These are phyloP conservation scores for Boletus hoseneyae DNA, from an alignment of 1,284 basidiomycete genomes.

Conservation along the genomic window DNA sequence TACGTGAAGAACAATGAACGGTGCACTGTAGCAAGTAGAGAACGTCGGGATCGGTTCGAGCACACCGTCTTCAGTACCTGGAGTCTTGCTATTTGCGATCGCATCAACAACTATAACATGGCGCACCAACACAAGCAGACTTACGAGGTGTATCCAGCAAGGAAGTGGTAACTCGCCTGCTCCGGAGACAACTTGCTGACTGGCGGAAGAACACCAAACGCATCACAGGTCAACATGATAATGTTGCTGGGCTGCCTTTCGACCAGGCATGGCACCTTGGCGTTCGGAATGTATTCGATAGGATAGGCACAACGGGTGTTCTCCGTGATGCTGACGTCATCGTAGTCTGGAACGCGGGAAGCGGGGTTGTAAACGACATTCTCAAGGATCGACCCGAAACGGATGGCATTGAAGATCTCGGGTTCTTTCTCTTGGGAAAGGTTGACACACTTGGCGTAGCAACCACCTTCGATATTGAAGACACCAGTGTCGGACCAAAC, in stretches of 20 bases:
- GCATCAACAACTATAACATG: slow-evolving; percentile 1
- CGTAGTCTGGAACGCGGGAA: slow-evolving; percentile 88
- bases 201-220: slow-evolving; percentile 96
- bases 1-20: slow-evolving; percentile 96
- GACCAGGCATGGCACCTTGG: slow-evolving; percentile 87
- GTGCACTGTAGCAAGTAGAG: slow-evolving; percentile 98
- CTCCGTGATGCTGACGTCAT: slow-evolving; percentile 96
- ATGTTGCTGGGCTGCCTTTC: slow-evolving; percentile 89
- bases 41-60: slow-evolving; percentile 98
- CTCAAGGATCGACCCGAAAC: slow-evolving; percentile 95
- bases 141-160: slow-evolving; percentile 93
- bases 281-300: slow-evolving; percentile 95
- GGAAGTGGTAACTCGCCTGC: slow-evolving; percentile 98
- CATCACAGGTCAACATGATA: slow-evolving; percentile 98
- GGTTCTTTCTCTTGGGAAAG: slow-evolving; percentile 96
- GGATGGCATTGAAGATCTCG: slow-evolving; percentile 95
- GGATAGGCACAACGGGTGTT: slow-evolving; percentile 99
- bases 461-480: slow-evolving; percentile 99
- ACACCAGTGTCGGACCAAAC: slow-evolving; percentile 98
- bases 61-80: slow-evolving; percentile 97
- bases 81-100: slow-evolving; percentile 65
- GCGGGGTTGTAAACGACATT: slow-evolving; percentile 98
- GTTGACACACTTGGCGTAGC: slow-evolving; percentile 99
- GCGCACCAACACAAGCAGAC: slow-evolving; percentile 26
- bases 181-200: slow-evolving; percentile 91